Evolutionary conservation across 2,329 filamentous ascomycete species (phyloP), one percentile per base, ranked within the genome.

Genomic region (Talaromyces sp.): DNA sequence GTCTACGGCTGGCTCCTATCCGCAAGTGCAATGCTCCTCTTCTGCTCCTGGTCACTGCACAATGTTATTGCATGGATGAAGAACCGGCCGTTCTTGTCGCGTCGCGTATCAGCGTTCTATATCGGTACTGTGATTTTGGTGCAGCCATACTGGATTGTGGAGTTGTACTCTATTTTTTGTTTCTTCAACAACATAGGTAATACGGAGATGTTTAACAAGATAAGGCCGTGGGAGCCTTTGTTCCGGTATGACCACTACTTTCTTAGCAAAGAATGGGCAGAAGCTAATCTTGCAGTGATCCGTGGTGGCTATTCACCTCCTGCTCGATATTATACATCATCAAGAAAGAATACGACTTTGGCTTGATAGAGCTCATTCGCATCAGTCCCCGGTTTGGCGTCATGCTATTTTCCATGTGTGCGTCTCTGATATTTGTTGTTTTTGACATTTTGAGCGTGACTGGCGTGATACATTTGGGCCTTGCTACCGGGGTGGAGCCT

Each of bases 41-140:
- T 88, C 68, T 77, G 82, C 22, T 88, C 85, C 3, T 89, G 86
- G 85, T 82, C 80, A 11, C 75, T 90, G 8, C 88, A 90, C 73
- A 90, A 89, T 69, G 80, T 89, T 66, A 86, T 90, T 67, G 82
- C 87, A 0, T 90, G 87, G 88, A 83, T 90, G 75, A 89, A 89
- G 75, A 87, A 85, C 68, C 84, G 82, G 63, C 87, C 87, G 0
- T 88, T 89, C 70, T 76, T 89, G 7, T 79, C 79, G 2, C 79
- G 76, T 31, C 75, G 78, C 8, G 80, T 81, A 40, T 86, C 82
- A 58, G 71, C 78, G 10, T 73, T 88, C 64, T 89, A 88, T 70
- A 86, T 89, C 61, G 77, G 79, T 54, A 88, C 84, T 0, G 81
- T 89, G 47, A 76, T 86, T 17, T 76, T 88, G 1, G 86, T 81